phyloP scores from a whole-genome alignment of 140 eudicot species.

The Bidens hawaiensis region DNA sequence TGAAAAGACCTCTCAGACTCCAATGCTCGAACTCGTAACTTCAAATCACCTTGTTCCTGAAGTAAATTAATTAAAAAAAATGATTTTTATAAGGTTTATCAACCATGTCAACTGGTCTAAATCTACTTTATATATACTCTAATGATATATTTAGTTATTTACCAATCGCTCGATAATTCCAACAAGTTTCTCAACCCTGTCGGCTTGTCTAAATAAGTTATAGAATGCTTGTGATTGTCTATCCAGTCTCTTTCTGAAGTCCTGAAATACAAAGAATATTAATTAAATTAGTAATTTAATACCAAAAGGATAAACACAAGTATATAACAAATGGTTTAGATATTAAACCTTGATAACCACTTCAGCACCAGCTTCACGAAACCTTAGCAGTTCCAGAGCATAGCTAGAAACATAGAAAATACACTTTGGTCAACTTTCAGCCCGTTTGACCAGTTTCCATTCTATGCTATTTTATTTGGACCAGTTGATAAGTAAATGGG shows the following conservation, averaged over 20 bases:
- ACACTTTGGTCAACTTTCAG: constrained; percentile 1
- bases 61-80: too few relatives aligned
- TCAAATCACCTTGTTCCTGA: constrained; percentile 97
- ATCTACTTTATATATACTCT: too few relatives aligned
- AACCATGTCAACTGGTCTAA: not conserved
- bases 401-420: constrained; percentile 41
- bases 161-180: constrained; percentile 87
- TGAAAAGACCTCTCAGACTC: constrained; percentile 98
- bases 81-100: not conserved
- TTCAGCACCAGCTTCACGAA: constrained; percentile 98
- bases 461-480: too few relatives aligned
- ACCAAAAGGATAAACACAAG: not conserved
- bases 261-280: constrained; percentile 47
- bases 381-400: constrained; percentile 82
- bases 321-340: not conserved
- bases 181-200: constrained; percentile 89
- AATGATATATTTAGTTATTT: too few relatives aligned
- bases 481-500: not conserved
- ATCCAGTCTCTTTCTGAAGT: constrained; percentile 86
- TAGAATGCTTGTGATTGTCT: constrained; percentile 84
- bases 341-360: constrained; percentile 62
- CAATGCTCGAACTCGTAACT: constrained; percentile 88
- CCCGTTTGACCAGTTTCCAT: not conserved
- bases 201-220: constrained; percentile 97
- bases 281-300: constrained; percentile 9